Conservation (phyloP, 148 eudicot species). For the Silene uniflora region DNA sequence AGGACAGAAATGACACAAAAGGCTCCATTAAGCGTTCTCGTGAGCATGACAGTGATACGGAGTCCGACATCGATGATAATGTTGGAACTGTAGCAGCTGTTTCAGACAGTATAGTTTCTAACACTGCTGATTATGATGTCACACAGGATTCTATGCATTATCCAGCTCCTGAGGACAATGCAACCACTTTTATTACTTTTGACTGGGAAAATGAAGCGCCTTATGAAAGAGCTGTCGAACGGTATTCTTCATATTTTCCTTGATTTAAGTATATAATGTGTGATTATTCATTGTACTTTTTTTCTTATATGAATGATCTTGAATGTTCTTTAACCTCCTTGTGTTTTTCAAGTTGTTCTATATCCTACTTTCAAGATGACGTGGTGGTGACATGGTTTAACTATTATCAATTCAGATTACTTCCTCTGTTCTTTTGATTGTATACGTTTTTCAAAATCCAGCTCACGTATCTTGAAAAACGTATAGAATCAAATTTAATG, state of each 20-base stretch:
- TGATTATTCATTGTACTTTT: not conserved
- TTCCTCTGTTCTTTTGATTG: too few species aligned
- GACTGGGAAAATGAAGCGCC: conserved; percentile 98
- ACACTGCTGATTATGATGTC: conserved; percentile 43
- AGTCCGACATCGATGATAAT: conserved; percentile 73
- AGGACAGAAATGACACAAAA: conserved; percentile 37
- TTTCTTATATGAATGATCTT: not conserved
- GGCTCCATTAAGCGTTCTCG: conserved; percentile 64
- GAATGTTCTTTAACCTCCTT: not conserved
- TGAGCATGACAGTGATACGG: conserved; percentile 70
- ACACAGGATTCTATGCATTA: conserved; percentile 47
- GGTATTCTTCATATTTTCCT: conserved; percentile 41
- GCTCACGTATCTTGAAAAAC: too few species aligned
- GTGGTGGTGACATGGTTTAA: not conserved
- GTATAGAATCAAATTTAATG: too few species aligned
- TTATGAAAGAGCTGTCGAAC: conserved; percentile 82
- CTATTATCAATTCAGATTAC: not conserved
- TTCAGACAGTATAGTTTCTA: conserved; percentile 39
- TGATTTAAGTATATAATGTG: not conserved
- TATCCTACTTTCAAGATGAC: not conserved
- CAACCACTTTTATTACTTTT: conserved; percentile 67
- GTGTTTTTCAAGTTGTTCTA: not conserved
- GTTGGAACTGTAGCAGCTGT: conserved; percentile 30
- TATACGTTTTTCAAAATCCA: too few species aligned
- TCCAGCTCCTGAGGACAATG: conserved; percentile 45